Conservation (phyloP, 1,284 basidiomycete genomes). For the Hemileccinum hortonii region DNA sequence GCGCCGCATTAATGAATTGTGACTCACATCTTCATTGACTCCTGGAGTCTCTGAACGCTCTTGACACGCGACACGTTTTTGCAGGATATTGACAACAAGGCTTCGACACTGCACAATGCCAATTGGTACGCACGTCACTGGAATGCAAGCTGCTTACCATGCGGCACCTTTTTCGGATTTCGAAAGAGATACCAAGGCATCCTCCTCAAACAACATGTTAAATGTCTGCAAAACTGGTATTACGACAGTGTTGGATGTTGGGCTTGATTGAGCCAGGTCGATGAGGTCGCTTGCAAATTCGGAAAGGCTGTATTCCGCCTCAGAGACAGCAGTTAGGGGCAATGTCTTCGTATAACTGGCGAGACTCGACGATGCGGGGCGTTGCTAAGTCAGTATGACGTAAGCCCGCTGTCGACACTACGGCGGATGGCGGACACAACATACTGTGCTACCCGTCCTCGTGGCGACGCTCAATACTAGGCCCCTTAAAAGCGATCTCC, state of each 20-base stretch:
- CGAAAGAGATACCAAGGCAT: slow-evolving; percentile 49
- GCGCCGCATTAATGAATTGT: slow-evolving; percentile 16
- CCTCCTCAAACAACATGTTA: slow-evolving; percentile 68
- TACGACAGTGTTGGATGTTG: slow-evolving; percentile 66
- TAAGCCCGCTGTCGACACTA: slow-evolving; percentile 10
- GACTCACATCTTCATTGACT: slow-evolving; percentile 78
- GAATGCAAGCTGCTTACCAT: slow-evolving; percentile 44
- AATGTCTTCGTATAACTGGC: slow-evolving; percentile 56
- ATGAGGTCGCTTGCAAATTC: slow-evolving; percentile 57
- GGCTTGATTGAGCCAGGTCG: slow-evolving; percentile 50
- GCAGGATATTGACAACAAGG: slow-evolving; percentile 53
- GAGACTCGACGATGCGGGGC: slow-evolving; percentile 61
- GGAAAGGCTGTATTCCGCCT: slow-evolving; percentile 44
- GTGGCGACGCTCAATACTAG: slow-evolving; percentile 77
- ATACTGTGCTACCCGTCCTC: slow-evolving; percentile 78
- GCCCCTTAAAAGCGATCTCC: slow-evolving; percentile 65
- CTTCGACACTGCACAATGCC: slow-evolving; percentile 37
- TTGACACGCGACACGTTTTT: slow-evolving; percentile 68
- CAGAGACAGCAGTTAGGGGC: slow-evolving; percentile 36
- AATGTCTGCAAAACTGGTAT: slow-evolving; percentile 78
- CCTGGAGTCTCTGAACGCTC: slow-evolving; percentile 73
- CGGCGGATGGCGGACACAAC: slow-evolving; percentile 28
- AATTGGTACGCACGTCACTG: slow-evolving; percentile 21
- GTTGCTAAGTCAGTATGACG: slow-evolving; percentile 51
- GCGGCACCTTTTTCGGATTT: slow-evolving; percentile 45